Conservation (phyloP, 2,329 filamentous ascomycete species). For the Lecanicillium sp. region DNA sequence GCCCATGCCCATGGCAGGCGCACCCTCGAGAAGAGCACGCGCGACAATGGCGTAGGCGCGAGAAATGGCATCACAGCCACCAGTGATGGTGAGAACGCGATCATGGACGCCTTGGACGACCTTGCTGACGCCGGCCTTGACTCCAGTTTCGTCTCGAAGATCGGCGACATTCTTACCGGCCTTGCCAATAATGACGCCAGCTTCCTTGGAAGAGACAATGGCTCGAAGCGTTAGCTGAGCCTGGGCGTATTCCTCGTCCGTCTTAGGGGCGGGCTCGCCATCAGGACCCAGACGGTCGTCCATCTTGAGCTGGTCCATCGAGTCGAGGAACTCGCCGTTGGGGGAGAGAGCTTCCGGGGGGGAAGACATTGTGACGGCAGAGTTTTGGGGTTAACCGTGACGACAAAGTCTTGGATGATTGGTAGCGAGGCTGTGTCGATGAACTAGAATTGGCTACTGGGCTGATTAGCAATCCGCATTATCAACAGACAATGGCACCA, state of each 20-base stretch:
- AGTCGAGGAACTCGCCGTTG: conserved; percentile 53
- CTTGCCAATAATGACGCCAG: conserved; percentile 98
- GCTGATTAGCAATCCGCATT: too few relatives aligned
- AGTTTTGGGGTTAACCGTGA: conserved; percentile 5
- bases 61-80: conserved; percentile 77
- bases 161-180: conserved; percentile 97
- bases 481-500: too few relatives aligned
- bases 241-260: conserved; percentile 93
- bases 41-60: conserved; percentile 92
- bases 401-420: conserved; percentile 6
- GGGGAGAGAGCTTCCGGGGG: conserved; percentile 48
- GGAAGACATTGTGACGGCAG: conserved; percentile 51
- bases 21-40: conserved; percentile 83
- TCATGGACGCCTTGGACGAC: conserved; percentile 96
- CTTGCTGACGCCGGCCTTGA: conserved; percentile 97
- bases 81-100: conserved; percentile 91
- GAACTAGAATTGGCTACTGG: conserved; percentile 7
- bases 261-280: conserved; percentile 75
- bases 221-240: conserved; percentile 89
- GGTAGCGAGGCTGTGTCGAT: conserved; percentile 11
- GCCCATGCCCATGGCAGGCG: conserved; percentile 92
- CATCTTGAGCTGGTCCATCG: conserved; percentile 58
- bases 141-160: conserved; percentile 91
- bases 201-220: conserved; percentile 98
- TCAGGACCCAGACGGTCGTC: conserved; percentile 61